Evolutionary conservation across 768 basidiomycete species (phyloP).

Genomic region (Auricularia heimuer): DNA sequence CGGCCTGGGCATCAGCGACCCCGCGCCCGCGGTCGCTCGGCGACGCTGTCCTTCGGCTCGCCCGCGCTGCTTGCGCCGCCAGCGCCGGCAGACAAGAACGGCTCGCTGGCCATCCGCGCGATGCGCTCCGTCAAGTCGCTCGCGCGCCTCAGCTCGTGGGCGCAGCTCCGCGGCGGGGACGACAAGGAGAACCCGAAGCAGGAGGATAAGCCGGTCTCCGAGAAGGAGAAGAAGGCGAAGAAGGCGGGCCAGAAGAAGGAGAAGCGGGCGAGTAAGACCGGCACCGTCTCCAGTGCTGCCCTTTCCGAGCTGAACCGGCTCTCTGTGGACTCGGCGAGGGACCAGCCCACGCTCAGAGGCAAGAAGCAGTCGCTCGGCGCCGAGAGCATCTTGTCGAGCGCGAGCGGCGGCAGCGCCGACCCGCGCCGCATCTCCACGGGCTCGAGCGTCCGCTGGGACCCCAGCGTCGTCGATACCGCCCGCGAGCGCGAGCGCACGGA

Average conservation of each 20-base stretch:
- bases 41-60: constrained; percentile 7
- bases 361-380: background rate
- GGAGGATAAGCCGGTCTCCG: constrained; percentile 11
- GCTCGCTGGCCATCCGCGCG: constrained; percentile 67
- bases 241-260: constrained; percentile 18
- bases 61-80: background rate
- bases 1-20: no score
- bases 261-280: constrained; percentile 7
- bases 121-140: constrained; percentile 67
- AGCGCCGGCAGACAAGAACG: constrained; percentile 17
- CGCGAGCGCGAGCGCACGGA: background rate
- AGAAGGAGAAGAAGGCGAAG: constrained; percentile 8
- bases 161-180: constrained; percentile 29
- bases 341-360: background rate
- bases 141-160: constrained; percentile 66
- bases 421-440: background rate
- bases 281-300: background rate
- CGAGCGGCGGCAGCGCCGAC: background rate
- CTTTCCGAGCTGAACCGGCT: background rate
- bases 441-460: constrained; percentile 1
- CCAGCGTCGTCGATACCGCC: background rate
- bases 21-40: constrained; percentile 4
- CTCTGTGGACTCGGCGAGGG: background rate
- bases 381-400: background rate
- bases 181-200: background rate